Percentiles rank a stretch among this genome's conserved stretches.
Conservation (phyloP, 2,329 filamentous ascomycete genomes). For the Cercospora zeae-maydis region DNA sequence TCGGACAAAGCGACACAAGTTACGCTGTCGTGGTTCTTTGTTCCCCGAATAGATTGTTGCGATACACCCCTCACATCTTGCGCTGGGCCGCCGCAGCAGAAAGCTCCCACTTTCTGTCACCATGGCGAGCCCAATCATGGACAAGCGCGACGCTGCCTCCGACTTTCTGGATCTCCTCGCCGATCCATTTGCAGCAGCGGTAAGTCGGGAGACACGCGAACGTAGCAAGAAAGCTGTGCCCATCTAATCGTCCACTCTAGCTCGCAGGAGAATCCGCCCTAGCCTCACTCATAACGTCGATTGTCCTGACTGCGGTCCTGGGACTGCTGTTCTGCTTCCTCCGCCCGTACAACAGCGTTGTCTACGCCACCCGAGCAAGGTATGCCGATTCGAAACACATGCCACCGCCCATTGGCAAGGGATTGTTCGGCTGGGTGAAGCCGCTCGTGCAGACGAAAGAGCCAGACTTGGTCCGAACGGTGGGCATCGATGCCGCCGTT, state of each 20-base stretch:
- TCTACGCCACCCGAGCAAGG: slow-evolving; percentile 92
- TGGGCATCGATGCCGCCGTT: slow-evolving; percentile 86
- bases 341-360: slow-evolving; percentile 83
- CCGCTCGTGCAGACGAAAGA: slow-evolving; percentile 78
- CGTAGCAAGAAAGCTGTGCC: neutral
- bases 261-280: slow-evolving; percentile 62
- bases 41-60: neutral
- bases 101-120: slow-evolving; percentile 8
- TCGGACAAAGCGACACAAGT: neutral
- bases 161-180: slow-evolving; percentile 11
- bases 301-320: slow-evolving; percentile 70
- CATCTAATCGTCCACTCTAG: slow-evolving; percentile 36
- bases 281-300: slow-evolving; percentile 74
- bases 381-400: slow-evolving; percentile 87
- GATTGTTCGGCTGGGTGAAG: slow-evolving; percentile 80
- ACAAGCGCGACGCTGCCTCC: slow-evolving; percentile 5
- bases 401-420: slow-evolving; percentile 79
- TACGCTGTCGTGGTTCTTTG: neutral
- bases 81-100: slow-evolving; percentile 13
- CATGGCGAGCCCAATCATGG: slow-evolving; percentile 15
- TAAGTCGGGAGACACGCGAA: neutral
- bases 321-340: slow-evolving; percentile 81
- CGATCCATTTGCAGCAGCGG: slow-evolving; percentile 12
- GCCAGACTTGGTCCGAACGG: slow-evolving; percentile 69
- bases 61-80: neutral